Base-by-base conservation (phyloP, 2,329 filamentous ascomycete species). In the Arthrobotrys megalospora region DNA sequence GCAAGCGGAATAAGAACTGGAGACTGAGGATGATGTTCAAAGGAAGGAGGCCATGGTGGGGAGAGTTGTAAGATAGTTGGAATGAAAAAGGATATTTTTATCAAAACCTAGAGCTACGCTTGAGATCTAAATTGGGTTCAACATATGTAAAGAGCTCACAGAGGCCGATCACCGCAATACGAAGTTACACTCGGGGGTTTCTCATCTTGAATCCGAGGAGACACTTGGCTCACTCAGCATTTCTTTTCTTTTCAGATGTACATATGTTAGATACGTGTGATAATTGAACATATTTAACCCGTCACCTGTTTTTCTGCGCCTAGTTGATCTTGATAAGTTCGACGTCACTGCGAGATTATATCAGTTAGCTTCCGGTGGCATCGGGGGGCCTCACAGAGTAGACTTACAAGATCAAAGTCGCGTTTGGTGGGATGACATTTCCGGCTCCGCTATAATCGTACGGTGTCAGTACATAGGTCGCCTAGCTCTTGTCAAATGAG, bases 341-440 rank as follows among this genome's bases (percentile, higher is more conserved):
- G 16, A 81, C 80, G 10, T 80, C 80, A 16, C 80, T 81, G 47
- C 3, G 4, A 14, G 52, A 10, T n/a, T 24, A 32, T 53, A 45
- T 12, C 3, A 19, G 34, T 60, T 60, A 67, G 50, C 48, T 10
- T 43, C 19, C 12, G 7, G 19, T n/a, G 11, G 48, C n/a, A 4
- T 50, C 28, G 38, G 14, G 38, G 21, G 10, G 16, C n/a, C 16
- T 38, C n/a, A 6, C 7, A 11, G 7, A 5, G 60, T 70, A 41
- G 24, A 89, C 92, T 88, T 88, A 96, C 93, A 96, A 96, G 86
- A 96, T 88, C 80, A 97, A 88, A 80, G 88, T 90, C n/a, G 93
- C 86, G 82, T 91, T 89, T 45, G 90, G 85, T 79, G 93, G 93
- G 80, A 97, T 96, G 82, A 91, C 87, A 72, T 90, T 91, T 38